Evolutionary conservation across 441 rosid genomes (phyloP).

Genomic region (Jatropha multifida): DNA sequence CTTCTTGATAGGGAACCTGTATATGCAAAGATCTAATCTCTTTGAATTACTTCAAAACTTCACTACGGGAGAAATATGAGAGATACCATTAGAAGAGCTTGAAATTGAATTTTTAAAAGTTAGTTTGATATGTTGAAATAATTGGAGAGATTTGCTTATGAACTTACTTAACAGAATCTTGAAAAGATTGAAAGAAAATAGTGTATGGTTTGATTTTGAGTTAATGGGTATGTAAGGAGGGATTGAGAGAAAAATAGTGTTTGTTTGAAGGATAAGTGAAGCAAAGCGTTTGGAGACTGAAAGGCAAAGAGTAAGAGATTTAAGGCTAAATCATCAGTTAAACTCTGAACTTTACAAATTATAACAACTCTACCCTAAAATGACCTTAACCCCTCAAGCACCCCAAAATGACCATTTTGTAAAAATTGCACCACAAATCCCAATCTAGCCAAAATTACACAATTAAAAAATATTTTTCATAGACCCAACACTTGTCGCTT

Average conservation of each 20-base stretch:
- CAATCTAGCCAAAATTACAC: too few species aligned
- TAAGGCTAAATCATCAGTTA: too few species aligned
- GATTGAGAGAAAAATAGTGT: slow-evolving; percentile 34
- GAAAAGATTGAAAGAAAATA: background rate
- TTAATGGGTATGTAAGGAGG: slow-evolving; percentile 18
- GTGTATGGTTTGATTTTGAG: slow-evolving; percentile 1
- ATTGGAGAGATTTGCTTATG: slow-evolving; percentile 26
- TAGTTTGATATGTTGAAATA: slow-evolving; percentile 21
- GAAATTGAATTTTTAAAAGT: background rate
- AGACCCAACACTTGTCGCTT: too few species aligned
- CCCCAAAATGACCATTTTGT: too few species aligned
- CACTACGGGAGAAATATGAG: slow-evolving; percentile 9
- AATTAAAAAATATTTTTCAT: too few species aligned
- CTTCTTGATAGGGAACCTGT: slow-evolving; percentile 27
- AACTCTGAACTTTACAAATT: too few species aligned
- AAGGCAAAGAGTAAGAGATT: slow-evolving; percentile 18
- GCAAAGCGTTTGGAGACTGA: slow-evolving; percentile 38
- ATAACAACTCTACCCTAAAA: too few species aligned
- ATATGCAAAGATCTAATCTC: slow-evolving; percentile 29
- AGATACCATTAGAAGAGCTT: background rate
- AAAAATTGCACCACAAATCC: too few species aligned
- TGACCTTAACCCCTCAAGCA: too few species aligned
- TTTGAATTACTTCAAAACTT: slow-evolving; percentile 29
- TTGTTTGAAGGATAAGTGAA: slow-evolving; percentile 28
- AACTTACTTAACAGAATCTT: slow-evolving; percentile 17